Evolutionary conservation across 2,329 filamentous ascomycete species (phyloP).

Genomic region (Fusarium pseudonygamai): DNA sequence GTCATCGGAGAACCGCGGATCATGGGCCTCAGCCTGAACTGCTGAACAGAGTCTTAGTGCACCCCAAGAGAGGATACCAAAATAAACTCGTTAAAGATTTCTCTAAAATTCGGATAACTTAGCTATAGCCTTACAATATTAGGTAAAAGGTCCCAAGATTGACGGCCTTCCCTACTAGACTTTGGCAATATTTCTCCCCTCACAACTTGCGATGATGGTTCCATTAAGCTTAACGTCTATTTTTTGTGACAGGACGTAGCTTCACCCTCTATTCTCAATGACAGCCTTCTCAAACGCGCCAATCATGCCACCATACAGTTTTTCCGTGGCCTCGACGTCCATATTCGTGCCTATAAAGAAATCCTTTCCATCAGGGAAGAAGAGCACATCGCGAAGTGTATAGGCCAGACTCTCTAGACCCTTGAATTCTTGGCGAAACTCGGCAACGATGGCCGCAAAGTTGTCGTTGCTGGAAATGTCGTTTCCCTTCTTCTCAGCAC

Average conservation of each 20-base stretch:
- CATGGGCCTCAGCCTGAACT: not conserved
- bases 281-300: not conserved
- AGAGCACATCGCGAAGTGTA: not conserved
- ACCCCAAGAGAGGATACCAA: rapidly evolving
- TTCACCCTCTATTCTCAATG: too few relatives aligned
- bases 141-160: rapidly evolving
- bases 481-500: not conserved
- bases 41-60: not conserved
- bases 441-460: not conserved
- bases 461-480: not conserved
- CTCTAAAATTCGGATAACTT: not conserved
- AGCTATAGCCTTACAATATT: rapidly evolving
- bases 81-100: not conserved
- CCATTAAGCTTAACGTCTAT: not conserved
- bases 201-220: rapidly evolving
- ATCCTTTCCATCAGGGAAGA: not conserved
- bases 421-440: slow-evolving; percentile 1
- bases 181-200: not conserved
- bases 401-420: not conserved
- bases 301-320: not conserved
- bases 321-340: not conserved
- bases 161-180: not conserved
- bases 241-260: too few relatives aligned
- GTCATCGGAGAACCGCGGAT: not conserved
- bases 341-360: not conserved